These are phyloP conservation scores for Cyclostephanos invisitatus DNA, from an alignment of 108 stramenopile species.

Conservation along the genomic window DNA sequence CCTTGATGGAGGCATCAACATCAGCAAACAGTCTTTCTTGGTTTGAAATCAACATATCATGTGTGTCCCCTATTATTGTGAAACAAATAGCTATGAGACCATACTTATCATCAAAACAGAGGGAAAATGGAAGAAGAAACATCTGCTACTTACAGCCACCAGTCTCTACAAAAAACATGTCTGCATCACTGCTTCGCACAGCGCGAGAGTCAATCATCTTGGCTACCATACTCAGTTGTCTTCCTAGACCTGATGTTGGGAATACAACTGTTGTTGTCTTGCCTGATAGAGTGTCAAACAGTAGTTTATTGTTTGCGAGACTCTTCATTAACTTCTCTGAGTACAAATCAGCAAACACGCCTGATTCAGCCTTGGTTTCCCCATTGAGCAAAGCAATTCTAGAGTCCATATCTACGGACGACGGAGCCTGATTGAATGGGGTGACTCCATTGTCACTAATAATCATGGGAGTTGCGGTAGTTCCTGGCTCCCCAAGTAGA, in stretches of 20 bases:
- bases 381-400: conserved; percentile 43
- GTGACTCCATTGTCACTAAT: conserved; percentile 30
- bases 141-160: conserved; percentile 47
- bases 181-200: conserved; percentile 53
- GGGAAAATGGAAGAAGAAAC: not conserved
- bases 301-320: conserved; percentile 36
- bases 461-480: conserved; percentile 26
- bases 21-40: conserved; percentile 35
- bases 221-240: conserved; percentile 46
- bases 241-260: conserved; percentile 32
- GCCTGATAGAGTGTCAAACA: conserved; percentile 27
- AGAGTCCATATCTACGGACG: conserved; percentile 27
- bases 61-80: conserved; percentile 50
- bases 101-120: not conserved
- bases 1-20: conserved; percentile 52
- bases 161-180: conserved; percentile 57
- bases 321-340: conserved; percentile 42
- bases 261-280: conserved; percentile 14
- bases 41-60: conserved; percentile 32
- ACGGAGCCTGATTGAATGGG: conserved; percentile 33
- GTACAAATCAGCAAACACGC: conserved; percentile 60
- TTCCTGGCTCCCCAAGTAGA: conserved; percentile 32
- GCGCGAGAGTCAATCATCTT: conserved; percentile 55
- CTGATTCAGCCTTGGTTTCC: conserved; percentile 28
- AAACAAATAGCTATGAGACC: not conserved